phyloP scores from a whole-genome alignment of 495 filamentous ascomycete species.

The Hypoxylon rickii region DNA sequence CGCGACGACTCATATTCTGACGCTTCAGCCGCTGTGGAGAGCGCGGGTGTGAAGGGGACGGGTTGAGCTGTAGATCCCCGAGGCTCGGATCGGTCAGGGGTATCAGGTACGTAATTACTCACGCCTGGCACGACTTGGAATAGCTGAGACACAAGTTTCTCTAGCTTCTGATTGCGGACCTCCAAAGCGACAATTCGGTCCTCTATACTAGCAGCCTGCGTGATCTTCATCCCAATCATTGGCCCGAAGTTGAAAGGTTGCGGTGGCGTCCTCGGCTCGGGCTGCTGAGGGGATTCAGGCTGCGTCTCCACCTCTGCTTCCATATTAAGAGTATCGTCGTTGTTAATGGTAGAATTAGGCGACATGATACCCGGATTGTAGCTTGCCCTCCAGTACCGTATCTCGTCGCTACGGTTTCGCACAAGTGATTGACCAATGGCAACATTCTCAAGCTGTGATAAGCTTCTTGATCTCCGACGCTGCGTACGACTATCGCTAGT shows the following conservation, averaged over 20 bases:
- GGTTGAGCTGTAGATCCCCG: constrained; percentile 30
- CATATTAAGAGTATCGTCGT: constrained; percentile 41
- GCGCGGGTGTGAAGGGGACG: constrained; percentile 34
- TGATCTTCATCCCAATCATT: constrained; percentile 56
- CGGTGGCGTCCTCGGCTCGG: constrained; percentile 45
- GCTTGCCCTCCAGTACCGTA: constrained; percentile 61
- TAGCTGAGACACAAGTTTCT: constrained; percentile 50
- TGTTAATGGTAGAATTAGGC: constrained; percentile 50
- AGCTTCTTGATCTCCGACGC: constrained; percentile 57
- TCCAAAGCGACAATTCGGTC: constrained; percentile 53
- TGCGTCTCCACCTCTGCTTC: constrained; percentile 38
- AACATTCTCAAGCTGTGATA: constrained; percentile 54
- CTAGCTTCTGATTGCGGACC: constrained; percentile 50
- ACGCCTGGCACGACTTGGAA: constrained; percentile 48
- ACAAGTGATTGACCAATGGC: constrained; percentile 27
- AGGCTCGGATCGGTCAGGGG: constrained; percentile 20
- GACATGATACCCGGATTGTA: constrained; percentile 53
- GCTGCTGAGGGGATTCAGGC: constrained; percentile 39
- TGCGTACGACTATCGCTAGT: constrained; percentile 49
- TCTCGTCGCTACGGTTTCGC: constrained; percentile 60
- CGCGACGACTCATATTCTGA: constrained; percentile 31
- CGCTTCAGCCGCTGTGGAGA: constrained; percentile 13
- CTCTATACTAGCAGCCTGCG: constrained; percentile 56
- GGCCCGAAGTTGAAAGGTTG: constrained; percentile 59
- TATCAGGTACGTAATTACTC: constrained; percentile 33